A percentile compares a stretch with the other conserved stretches of the same genome.
Conservation (phyloP, 345 rosid genomes). For the Pugionium cornutum region DNA sequence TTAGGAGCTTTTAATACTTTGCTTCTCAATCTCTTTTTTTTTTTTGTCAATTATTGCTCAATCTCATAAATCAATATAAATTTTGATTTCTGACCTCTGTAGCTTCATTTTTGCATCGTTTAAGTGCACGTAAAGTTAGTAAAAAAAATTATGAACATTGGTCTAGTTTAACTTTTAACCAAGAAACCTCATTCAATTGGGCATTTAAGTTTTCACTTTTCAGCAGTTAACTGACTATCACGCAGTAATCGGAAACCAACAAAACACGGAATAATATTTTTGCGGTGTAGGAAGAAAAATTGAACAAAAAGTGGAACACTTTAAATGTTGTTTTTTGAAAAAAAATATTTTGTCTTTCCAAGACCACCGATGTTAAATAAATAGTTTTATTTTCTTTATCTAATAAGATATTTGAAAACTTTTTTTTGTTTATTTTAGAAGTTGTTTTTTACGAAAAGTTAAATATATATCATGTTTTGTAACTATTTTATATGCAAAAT, state of each 20-base stretch:
- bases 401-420: no score
- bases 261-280: slow-evolving; percentile 2
- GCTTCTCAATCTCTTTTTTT: background rate
- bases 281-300: slow-evolving; percentile 1
- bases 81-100: background rate
- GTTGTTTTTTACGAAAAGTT: no score
- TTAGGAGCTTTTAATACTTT: background rate
- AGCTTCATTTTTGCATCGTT: slow-evolving; percentile 23
- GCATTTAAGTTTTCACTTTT: slow-evolving; percentile 24
- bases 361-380: background rate
- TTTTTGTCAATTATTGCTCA: background rate
- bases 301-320: slow-evolving; percentile 5
- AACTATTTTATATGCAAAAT: no score
- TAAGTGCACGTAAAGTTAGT: slow-evolving; percentile 35
- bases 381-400: no score
- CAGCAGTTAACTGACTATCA: slow-evolving; percentile 20
- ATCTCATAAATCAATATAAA: background rate
- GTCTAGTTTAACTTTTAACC: slow-evolving; percentile 11
- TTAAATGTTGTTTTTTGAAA: background rate
- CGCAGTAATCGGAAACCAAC: slow-evolving; percentile 11
- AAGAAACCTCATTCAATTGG: slow-evolving; percentile 39
- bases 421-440: no score
- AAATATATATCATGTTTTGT: no score
- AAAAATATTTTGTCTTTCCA: background rate
- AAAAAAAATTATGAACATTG: slow-evolving; percentile 27